Conservation (phyloP, 345 rosid species). For the Linum usitatissimum region DNA sequence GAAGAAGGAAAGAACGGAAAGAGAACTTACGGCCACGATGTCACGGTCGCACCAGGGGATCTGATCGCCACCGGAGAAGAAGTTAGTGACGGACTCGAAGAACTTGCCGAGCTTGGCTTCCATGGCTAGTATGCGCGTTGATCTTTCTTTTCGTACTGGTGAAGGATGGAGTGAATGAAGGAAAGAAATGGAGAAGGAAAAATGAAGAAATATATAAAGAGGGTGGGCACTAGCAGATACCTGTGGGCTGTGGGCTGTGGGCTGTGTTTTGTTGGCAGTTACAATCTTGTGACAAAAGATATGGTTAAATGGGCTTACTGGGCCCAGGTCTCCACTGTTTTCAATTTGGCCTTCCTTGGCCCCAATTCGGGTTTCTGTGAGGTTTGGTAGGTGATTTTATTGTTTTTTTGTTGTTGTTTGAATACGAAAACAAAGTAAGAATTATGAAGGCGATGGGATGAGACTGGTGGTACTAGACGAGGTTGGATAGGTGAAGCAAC, state of each 20-base stretch:
- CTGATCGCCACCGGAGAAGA: conserved; percentile 61
- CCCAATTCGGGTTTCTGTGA: too few relatives aligned
- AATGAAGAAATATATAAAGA: too few relatives aligned
- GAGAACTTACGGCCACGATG: conserved; percentile 40
- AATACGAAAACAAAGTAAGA: not conserved
- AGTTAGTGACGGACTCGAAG: conserved; percentile 22
- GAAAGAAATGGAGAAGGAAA: not conserved
- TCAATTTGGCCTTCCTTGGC: too few relatives aligned
- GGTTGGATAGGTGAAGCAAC: too few relatives aligned
- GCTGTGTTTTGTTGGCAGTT: too few relatives aligned
- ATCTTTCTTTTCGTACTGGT: not conserved
- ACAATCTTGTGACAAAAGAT: too few relatives aligned
- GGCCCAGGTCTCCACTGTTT: too few relatives aligned
- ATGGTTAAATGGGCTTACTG: too few relatives aligned
- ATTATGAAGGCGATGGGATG: too few relatives aligned
- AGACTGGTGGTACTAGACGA: too few relatives aligned
- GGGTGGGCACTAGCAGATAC: too few relatives aligned
- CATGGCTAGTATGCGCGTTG: conserved; percentile 5
- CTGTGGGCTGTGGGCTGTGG: too few relatives aligned
- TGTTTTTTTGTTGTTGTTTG: not conserved
- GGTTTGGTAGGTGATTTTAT: not conserved
- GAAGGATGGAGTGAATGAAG: not conserved
- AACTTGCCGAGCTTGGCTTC: conserved; percentile 17
- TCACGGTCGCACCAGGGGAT: conserved; percentile 70
- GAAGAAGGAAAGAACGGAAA: not conserved